Evolutionary conservation across 2,329 filamentous ascomycete genomes (phyloP).

Genomic region (Aspergillus awamori): DNA sequence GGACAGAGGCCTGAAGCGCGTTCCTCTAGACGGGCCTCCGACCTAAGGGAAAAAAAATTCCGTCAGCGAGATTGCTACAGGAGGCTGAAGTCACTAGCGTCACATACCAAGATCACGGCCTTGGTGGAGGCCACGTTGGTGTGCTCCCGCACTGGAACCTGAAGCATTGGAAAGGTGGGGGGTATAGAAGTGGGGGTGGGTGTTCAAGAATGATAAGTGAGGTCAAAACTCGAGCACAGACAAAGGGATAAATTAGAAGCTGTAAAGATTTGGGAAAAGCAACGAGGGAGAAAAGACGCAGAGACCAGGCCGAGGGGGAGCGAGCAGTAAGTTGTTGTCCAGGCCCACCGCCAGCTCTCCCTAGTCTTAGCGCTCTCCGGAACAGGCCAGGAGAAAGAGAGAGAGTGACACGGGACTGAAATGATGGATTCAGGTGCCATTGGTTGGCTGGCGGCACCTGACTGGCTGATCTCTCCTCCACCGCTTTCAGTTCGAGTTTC

Average conservation of each 20-base stretch:
- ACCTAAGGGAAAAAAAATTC: conserved; percentile 63
- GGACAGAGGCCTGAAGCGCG: conserved; percentile 89
- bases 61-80: conserved; percentile 17
- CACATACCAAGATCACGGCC: conserved; percentile 84
- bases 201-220: conserved; percentile 3
- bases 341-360: conserved; percentile 3
- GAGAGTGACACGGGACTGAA: too few relatives aligned
- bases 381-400: background rate
- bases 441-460: background rate
- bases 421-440: background rate
- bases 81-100: background rate
- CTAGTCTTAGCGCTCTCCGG: conserved; percentile 6
- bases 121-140: conserved; percentile 69
- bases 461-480: background rate
- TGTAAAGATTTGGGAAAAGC: background rate
- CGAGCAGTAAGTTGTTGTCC: background rate
- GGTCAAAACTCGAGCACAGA: background rate
- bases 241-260: background rate
- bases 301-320: background rate
- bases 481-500: background rate
- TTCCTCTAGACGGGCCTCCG: conserved; percentile 92
- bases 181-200: conserved; percentile 9
- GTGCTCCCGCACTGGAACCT: conserved; percentile 49
- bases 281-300: background rate
- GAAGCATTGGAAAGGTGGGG: conserved; percentile 42